Evolutionary conservation across 805 yeast genomes (phyloP).

Genomic region (Yarrowia osloensis): DNA sequence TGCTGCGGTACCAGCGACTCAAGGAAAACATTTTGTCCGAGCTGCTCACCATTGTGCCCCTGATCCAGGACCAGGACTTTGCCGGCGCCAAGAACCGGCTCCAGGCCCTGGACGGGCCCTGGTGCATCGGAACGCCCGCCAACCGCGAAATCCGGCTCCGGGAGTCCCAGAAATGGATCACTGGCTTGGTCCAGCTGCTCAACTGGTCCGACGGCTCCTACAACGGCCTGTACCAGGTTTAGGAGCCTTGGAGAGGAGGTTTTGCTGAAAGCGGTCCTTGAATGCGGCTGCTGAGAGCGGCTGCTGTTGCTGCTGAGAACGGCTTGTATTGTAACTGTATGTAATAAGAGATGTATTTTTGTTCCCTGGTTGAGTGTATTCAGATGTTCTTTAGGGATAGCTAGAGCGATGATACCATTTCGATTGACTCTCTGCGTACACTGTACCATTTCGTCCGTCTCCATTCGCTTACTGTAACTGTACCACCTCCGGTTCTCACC

Average conservation of each 20-base stretch:
- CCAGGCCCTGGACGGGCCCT: conserved; percentile 20
- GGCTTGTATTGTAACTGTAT: conserved; percentile 22
- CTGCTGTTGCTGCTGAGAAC: neutral
- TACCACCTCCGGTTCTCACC: too few relatives aligned
- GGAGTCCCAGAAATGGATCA: conserved; percentile 1
- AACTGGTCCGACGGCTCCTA: conserved; percentile 12
- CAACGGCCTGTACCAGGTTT: conserved; percentile 14
- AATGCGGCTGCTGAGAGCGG: neutral
- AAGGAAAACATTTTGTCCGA: neutral
- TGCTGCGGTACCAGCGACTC: conserved; percentile 10
- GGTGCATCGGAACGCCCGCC: conserved; percentile 7
- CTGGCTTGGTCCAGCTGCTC: neutral
- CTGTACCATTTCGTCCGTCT: too few relatives aligned
- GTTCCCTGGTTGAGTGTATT: too few relatives aligned
- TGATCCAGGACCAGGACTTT: neutral
- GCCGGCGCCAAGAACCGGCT: neutral
- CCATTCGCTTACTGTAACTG: too few relatives aligned
- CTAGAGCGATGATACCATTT: too few relatives aligned
- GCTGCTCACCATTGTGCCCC: neutral
- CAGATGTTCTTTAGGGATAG: too few relatives aligned
- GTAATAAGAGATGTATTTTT: conserved; percentile 16
- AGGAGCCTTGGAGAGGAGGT: neutral
- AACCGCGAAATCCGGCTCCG: neutral
- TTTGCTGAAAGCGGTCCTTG: too few relatives aligned
- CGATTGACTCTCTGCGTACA: too few relatives aligned